phyloP scores from a whole-genome alignment of 768 basidiomycete genomes.

The Hortiboletus flavorubellus region DNA sequence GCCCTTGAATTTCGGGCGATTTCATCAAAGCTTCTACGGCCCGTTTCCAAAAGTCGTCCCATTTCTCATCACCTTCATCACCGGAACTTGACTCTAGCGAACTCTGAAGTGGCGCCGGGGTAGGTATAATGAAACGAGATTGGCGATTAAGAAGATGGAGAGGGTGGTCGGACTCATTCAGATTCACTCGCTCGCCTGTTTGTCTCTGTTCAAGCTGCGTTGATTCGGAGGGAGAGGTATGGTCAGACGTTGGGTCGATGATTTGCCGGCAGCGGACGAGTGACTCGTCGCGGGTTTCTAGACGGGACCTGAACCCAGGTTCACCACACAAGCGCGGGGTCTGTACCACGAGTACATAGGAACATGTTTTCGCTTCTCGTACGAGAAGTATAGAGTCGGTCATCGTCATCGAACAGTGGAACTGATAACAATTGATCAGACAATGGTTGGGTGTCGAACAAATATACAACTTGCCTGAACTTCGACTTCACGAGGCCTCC shows the following conservation, averaged over 20 bases:
- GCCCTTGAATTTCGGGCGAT: slow-evolving; percentile 28
- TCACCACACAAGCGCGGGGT: slow-evolving; percentile 92
- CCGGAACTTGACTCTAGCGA: slow-evolving; percentile 16
- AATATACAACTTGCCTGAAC: slow-evolving; percentile 66
- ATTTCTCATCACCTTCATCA: slow-evolving; percentile 16
- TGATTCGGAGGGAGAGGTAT: slow-evolving; percentile 23
- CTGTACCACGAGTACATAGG: slow-evolving; percentile 91
- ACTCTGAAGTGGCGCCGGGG: slow-evolving; percentile 15
- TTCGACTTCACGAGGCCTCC: slow-evolving; percentile 84
- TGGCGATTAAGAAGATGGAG: slow-evolving; percentile 46
- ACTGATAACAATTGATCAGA: slow-evolving; percentile 42
- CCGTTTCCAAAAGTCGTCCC: slow-evolving; percentile 28
- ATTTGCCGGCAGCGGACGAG: slow-evolving; percentile 79
- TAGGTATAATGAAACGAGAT: slow-evolving; percentile 46
- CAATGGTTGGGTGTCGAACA: slow-evolving; percentile 1
- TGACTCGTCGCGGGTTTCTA: slow-evolving; percentile 62
- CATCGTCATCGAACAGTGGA: slow-evolving; percentile 95
- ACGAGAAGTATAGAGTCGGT: slow-evolving; percentile 87
- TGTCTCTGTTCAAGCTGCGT: slow-evolving; percentile 31
- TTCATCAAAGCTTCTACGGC: slow-evolving; percentile 29
- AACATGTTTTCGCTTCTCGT: slow-evolving; percentile 91
- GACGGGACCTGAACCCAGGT: slow-evolving; percentile 83
- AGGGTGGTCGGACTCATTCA: slow-evolving; percentile 56
- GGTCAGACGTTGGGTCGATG: slow-evolving; percentile 33
- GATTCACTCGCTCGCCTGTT: slow-evolving; percentile 27